A percentile compares a stretch with the other conserved stretches of the same genome.
Evolutionary conservation across 1,284 basidiomycete species (phyloP).

Genomic region (Naganishia sp.): DNA sequence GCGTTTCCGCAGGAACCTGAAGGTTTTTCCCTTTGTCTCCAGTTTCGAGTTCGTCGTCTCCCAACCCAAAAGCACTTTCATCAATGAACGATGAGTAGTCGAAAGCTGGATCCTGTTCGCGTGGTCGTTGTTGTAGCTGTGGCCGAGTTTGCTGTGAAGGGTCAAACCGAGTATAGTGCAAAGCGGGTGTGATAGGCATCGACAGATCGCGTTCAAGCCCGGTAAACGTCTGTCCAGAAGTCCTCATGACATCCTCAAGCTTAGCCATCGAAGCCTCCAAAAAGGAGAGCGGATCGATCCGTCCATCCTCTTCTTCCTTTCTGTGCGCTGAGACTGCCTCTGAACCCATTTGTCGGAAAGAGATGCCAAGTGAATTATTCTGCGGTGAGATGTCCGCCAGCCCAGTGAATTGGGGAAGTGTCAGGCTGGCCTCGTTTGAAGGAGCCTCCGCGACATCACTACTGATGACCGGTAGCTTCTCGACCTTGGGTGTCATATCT

Average conservation of each 20-base stretch:
- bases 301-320: constrained; percentile 18
- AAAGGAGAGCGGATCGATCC: constrained; percentile 12
- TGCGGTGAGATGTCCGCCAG: constrained; percentile 7
- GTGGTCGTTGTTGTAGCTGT: constrained; percentile 3
- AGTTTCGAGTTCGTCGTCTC: constrained; percentile 21
- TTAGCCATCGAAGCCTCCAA: constrained; percentile 18
- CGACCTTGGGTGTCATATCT: constrained; percentile 15
- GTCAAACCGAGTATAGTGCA: constrained; percentile 1
- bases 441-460: not conserved
- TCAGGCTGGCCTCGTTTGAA: constrained; percentile 5
- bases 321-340: constrained; percentile 9
- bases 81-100: constrained; percentile 35
- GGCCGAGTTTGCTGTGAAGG: constrained; percentile 12
- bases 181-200: constrained; percentile 1
- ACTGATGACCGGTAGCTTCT: constrained; percentile 1
- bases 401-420: constrained; percentile 13
- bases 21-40: not conserved
- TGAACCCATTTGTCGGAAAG: constrained; percentile 23
- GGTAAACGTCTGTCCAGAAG: constrained; percentile 17
- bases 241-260: constrained; percentile 18
- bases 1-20: constrained; percentile 21
- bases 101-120: constrained; percentile 25
- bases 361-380: constrained; percentile 22
- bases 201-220: constrained; percentile 5
- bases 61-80: constrained; percentile 23